Percentiles rank a stretch among this genome's conserved stretches.
Conservation (phyloP, 768 basidiomycete genomes). For the Trichaptum fuscoviolaceum region DNA sequence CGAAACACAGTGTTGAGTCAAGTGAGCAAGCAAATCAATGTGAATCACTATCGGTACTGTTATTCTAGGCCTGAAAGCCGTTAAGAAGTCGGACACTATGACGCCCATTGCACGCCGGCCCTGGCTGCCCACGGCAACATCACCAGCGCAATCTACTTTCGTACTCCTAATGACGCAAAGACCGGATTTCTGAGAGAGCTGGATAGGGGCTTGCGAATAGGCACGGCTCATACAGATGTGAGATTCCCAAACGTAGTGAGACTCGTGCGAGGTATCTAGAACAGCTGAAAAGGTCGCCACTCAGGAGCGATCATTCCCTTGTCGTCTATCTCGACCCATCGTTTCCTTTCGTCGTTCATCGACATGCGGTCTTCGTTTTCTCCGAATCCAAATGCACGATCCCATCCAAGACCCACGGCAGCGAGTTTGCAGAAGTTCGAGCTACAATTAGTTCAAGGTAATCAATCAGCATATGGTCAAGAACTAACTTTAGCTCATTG, state of each 20-base stretch:
- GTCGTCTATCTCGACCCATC: conserved; percentile 67
- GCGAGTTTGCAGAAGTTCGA: conserved; percentile 57
- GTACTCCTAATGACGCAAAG: background rate
- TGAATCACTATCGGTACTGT: background rate
- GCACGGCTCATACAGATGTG: background rate
- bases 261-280: conserved; percentile 15
- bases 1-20: background rate
- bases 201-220: background rate
- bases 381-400: conserved; percentile 49
- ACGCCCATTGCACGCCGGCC: background rate
- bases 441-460: conserved; percentile 26
- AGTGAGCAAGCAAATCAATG: background rate
- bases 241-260: background rate
- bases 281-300: conserved; percentile 57
- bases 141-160: background rate
- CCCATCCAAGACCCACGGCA: conserved; percentile 61
- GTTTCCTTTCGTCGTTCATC: conserved; percentile 24
- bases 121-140: background rate
- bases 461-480: conserved; percentile 5
- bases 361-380: conserved; percentile 25
- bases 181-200: background rate
- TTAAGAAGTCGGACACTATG: background rate
- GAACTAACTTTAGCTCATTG: background rate
- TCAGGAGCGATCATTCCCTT: conserved; percentile 48
- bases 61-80: background rate